These are phyloP conservation scores for Penicillium steckii DNA, from an alignment of 495 filamentous ascomycete genomes.

Conservation along the genomic window DNA sequence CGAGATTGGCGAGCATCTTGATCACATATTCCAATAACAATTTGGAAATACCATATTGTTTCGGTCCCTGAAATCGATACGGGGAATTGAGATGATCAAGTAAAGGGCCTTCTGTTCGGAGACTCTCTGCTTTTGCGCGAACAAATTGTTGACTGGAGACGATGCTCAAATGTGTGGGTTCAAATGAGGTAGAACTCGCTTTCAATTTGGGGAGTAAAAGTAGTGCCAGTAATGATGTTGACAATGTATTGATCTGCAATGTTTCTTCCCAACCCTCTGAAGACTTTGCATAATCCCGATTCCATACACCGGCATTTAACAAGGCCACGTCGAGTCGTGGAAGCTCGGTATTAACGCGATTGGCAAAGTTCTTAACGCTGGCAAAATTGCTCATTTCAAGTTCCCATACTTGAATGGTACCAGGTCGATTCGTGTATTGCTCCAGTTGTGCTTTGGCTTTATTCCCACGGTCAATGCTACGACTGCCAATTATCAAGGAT, in stretches of 20 bases:
- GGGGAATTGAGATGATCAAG: slow-evolving; percentile 35
- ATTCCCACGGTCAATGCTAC: slow-evolving; percentile 44
- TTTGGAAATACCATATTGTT: slow-evolving; percentile 48
- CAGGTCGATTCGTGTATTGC: slow-evolving; percentile 35
- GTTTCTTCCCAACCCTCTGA: slow-evolving; percentile 54
- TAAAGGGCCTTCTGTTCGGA: slow-evolving; percentile 30
- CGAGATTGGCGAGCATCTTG: slow-evolving; percentile 32
- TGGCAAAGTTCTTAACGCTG: slow-evolving; percentile 48
- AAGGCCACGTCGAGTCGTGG: slow-evolving; percentile 40
- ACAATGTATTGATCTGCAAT: slow-evolving; percentile 59
- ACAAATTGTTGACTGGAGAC: slow-evolving; percentile 45
- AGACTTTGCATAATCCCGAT: slow-evolving; percentile 31
- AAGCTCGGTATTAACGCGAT: slow-evolving; percentile 36
- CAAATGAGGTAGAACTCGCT: slow-evolving; percentile 19
- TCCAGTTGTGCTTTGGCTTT: slow-evolving; percentile 47
- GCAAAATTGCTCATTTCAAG: slow-evolving; percentile 55
- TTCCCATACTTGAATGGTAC: slow-evolving; percentile 49
- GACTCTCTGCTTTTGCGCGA: slow-evolving; percentile 33
- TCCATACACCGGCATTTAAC: slow-evolving; percentile 47
- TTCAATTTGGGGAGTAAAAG: slow-evolving; percentile 52
- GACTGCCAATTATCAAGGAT: slow-evolving; percentile 42
- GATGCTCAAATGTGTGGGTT: slow-evolving; percentile 35
- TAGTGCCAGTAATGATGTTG: slow-evolving; percentile 53
- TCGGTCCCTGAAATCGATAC: slow-evolving; percentile 26
- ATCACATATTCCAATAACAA: slow-evolving; percentile 46